These are phyloP conservation scores for Aspergillus brunneoviolaceus DNA, from an alignment of 2,329 filamentous ascomycete species.

Conservation along the genomic window DNA sequence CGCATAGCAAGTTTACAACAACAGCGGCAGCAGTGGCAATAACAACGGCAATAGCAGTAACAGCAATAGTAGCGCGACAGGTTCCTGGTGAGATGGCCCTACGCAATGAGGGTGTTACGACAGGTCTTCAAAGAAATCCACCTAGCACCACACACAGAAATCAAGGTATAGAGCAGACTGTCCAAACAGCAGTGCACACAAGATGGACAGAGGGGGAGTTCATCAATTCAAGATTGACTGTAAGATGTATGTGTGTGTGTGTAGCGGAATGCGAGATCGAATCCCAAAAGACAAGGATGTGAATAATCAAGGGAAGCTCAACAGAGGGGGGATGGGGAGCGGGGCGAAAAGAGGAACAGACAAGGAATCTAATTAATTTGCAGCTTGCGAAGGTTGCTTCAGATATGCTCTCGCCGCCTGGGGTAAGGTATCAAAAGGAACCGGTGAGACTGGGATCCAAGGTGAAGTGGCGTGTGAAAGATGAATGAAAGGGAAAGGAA, in stretches of 20 bases:
- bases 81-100: constrained; percentile 16
- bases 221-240: background rate
- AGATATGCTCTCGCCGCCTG: background rate
- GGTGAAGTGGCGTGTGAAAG: background rate
- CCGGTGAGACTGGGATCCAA: background rate
- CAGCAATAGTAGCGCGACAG: constrained; percentile 8
- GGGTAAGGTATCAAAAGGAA: background rate
- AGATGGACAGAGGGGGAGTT: background rate
- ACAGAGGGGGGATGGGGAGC: background rate
- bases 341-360: constrained; percentile 6
- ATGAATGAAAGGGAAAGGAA: constrained; percentile 2
- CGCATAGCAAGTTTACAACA: constrained; percentile 17
- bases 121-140: constrained; percentile 5
- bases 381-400: background rate
- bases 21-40: background rate
- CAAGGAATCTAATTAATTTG: constrained; percentile 3
- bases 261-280: background rate
- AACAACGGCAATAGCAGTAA: background rate
- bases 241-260: background rate
- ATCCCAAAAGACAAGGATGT: background rate
- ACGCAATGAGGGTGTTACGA: constrained; percentile 24
- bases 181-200: background rate
- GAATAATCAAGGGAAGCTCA: background rate
- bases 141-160: constrained; percentile 2
- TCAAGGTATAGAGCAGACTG: constrained; percentile 12